Evolutionary conservation across 1,139 yeast genomes (phyloP), one percentile per base, ranked within the genome.

Genomic region (Kluyveromyces sp.): DNA sequence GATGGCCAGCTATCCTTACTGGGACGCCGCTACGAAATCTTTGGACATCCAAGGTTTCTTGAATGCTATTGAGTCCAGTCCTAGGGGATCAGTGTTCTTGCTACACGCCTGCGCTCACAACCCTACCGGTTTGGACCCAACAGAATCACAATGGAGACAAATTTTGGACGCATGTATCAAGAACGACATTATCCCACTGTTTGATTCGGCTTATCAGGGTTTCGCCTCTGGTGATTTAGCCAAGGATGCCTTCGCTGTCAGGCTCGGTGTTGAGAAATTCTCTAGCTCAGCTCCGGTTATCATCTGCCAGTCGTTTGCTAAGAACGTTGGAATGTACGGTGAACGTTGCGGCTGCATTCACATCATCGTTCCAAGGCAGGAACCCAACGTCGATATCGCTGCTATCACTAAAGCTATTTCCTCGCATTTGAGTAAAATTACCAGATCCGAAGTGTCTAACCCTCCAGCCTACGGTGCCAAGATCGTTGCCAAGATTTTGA

Each of bases 401-500:
- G 44, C 46, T n/a, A 58, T 61, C 39, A 70, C 70, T 48, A 63
- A 61, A 28, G 85, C 88, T 15, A 68, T 82, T 42, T 60, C 71
- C 49, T 82, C 96, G 12, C 97, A 92, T 66, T 71, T 92, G 61
- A 78, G 83, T 64, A 79, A 77, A 56, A 70, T 86, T 54, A 80
- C 83, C 46, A 77, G 97, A 62, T 78, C 95, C 4, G 88, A 88
- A 68, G 75, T 86, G 57, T 88, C 96, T 33, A 89, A 86, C 67
- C 95, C 96, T 40, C 97, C 97, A 35, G 87, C 94, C 40, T 88
- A 89, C 65, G 98, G 98, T 50, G 94, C 97, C 43, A 87, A 94
- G 66, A 75, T 92, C 51, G 97, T 89, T 42, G 75, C 94, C 28
- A 75, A 78, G 51, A 80, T 92, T 45, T 74, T 92, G 56, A 76